Evolutionary conservation across 495 filamentous ascomycete species (phyloP).

Genomic region (Collariella sp.): DNA sequence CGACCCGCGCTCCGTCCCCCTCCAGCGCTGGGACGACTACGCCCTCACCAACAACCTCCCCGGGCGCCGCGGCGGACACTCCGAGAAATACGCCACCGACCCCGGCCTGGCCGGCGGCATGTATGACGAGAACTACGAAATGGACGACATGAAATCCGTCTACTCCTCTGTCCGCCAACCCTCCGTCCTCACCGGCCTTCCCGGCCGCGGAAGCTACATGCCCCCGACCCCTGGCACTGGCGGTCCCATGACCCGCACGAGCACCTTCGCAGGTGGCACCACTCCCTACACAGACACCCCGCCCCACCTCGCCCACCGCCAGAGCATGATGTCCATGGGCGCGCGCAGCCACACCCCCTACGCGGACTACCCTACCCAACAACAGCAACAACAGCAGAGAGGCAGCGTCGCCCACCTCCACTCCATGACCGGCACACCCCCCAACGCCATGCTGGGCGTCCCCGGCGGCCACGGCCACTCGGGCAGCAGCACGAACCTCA

Average conservation of each 20-base stretch:
- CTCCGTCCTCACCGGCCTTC: constrained; percentile 84
- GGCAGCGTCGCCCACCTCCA: constrained; percentile 27
- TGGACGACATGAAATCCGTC: constrained; percentile 95
- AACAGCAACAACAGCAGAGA: no score
- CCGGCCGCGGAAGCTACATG: constrained; percentile 60
- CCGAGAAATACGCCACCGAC: constrained; percentile 52
- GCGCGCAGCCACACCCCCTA: constrained; percentile 38
- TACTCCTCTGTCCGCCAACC: constrained; percentile 93
- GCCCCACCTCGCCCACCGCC: constrained; percentile 30
- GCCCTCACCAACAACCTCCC: constrained; percentile 84
- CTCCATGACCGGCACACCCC: constrained; percentile 36
- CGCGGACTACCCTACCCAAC: constrained; percentile 35
- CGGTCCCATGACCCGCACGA: constrained; percentile 34
- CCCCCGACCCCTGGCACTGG: constrained; percentile 50
- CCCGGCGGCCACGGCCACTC: no score
- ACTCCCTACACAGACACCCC: constrained; percentile 34
- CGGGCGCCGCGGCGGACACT: constrained; percentile 66
- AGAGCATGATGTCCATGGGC: constrained; percentile 45
- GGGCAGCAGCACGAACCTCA: constrained; percentile 20
- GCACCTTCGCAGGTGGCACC: constrained; percentile 28
- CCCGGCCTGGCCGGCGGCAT: constrained; percentile 38
- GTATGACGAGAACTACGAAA: constrained; percentile 73
- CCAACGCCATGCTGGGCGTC: constrained; percentile 29
- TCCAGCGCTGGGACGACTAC: constrained; percentile 97
- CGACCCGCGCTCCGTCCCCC: constrained; percentile 82